These are phyloP conservation scores for Boletus rubescentipes DNA, from an alignment of 768 basidiomycete species.

Conservation along the genomic window DNA sequence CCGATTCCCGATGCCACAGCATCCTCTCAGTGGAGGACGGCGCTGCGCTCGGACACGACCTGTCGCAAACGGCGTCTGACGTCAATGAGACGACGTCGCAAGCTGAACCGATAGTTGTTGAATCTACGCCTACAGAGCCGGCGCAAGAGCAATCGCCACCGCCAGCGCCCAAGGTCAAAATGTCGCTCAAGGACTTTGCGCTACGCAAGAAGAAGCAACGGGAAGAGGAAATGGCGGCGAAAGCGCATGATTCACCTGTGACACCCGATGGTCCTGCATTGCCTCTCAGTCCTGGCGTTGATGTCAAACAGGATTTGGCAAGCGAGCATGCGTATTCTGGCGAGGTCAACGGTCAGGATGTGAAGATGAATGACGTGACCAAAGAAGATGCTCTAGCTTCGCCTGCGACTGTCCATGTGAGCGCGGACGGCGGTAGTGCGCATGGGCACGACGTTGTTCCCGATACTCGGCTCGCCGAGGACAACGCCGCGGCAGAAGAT, in stretches of 20 bases:
- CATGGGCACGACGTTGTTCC: neutral
- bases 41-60: neutral
- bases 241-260: conserved; percentile 25
- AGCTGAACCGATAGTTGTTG: conserved; percentile 10
- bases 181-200: conserved; percentile 60
- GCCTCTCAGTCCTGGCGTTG: conserved; percentile 21
- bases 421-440: neutral
- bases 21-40: neutral
- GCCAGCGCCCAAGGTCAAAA: conserved; percentile 49
- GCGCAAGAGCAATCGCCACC: conserved; percentile 28
- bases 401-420: neutral
- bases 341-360: conserved; percentile 7
- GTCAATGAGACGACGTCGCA: conserved; percentile 1
- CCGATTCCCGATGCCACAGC: neutral
- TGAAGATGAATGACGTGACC: conserved; percentile 8
- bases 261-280: conserved; percentile 11
- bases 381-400: neutral
- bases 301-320: conserved; percentile 17
- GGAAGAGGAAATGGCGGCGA: conserved; percentile 42
- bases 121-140: conserved; percentile 7
- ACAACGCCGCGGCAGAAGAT: neutral
- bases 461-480: neutral
- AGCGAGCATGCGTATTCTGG: conserved; percentile 4
- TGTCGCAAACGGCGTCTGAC: neutral
- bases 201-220: conserved; percentile 52